These are phyloP conservation scores for Globisporangium parvum DNA, from an alignment of 352 stramenopile genomes.

Conservation along the genomic window DNA sequence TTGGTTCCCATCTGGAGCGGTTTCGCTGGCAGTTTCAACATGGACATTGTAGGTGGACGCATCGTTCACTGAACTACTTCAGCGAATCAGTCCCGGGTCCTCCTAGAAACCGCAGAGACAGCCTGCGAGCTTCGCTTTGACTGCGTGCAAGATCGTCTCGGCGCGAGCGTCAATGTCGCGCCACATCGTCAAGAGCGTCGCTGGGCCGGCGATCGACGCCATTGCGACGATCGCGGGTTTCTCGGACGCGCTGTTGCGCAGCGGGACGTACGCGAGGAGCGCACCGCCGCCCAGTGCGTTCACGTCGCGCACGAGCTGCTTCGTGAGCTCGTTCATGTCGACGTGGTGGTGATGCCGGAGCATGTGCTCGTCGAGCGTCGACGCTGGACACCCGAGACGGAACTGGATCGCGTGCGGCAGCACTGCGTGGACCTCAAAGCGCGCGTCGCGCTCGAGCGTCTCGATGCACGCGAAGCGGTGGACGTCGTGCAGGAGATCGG, in stretches of 20 bases:
- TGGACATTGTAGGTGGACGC: too few species aligned
- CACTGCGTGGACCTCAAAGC: slow-evolving; percentile 33
- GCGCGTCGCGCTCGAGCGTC: slow-evolving; percentile 33
- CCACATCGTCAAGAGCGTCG: slow-evolving; percentile 55
- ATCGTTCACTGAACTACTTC: too few species aligned
- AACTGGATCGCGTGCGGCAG: slow-evolving; percentile 32
- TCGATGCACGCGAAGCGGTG: slow-evolving; percentile 15
- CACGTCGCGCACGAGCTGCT: slow-evolving; percentile 48
- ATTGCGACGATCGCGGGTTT: slow-evolving; percentile 28
- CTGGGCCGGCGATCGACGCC: slow-evolving; percentile 30
- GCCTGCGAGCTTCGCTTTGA: slow-evolving; percentile 46
- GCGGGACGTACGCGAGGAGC: slow-evolving; percentile 25
- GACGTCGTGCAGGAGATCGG: neutral
- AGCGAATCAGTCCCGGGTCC: too few species aligned
- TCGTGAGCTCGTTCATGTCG: slow-evolving; percentile 64
- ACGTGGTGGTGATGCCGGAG: slow-evolving; percentile 69
- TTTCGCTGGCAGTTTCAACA: too few species aligned
- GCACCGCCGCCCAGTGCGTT: slow-evolving; percentile 47
- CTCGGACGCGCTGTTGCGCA: slow-evolving; percentile 13
- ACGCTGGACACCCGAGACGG: slow-evolving; percentile 41
- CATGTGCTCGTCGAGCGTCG: slow-evolving; percentile 49
- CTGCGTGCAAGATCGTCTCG: slow-evolving; percentile 36
- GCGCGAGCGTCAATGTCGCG: slow-evolving; percentile 33
- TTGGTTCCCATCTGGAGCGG: too few species aligned
- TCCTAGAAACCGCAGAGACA: slow-evolving; percentile 65